A percentile compares a stretch with the other conserved stretches of the same genome.
Evolutionary conservation across 108 stramenopile species (phyloP).

Genomic region (Nitzschia sp.): DNA sequence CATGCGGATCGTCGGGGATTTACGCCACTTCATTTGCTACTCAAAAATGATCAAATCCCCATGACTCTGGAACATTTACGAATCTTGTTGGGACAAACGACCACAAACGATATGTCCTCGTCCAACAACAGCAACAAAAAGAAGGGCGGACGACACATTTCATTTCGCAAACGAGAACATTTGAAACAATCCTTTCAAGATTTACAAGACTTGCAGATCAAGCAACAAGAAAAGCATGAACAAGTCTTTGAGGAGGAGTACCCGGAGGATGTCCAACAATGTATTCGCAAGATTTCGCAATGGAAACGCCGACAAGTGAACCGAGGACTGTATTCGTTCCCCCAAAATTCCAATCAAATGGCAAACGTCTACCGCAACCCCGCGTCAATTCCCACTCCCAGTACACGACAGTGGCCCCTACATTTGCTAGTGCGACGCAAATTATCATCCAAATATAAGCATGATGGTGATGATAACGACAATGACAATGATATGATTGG

Average conservation of each 20-base stretch:
- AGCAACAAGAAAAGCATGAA: conserved; percentile 24
- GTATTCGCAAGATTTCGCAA: conserved; percentile 26
- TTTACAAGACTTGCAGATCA: conserved; percentile 17
- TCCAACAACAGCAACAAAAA: neutral
- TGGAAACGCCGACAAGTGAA: conserved; percentile 41
- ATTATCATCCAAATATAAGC: neutral
- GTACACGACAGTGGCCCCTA: conserved; percentile 32
- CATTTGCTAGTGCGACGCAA: conserved; percentile 36
- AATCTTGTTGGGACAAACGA: conserved; percentile 42
- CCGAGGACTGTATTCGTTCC: neutral
- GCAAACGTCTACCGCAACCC: conserved; percentile 24
- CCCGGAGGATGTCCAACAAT: conserved; percentile 34
- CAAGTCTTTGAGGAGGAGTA: conserved; percentile 21
- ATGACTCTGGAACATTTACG: conserved; percentile 37
- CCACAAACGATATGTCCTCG: neutral
- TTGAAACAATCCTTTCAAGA: conserved; percentile 35
- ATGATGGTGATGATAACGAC: no score
- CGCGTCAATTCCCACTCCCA: conserved; percentile 36
- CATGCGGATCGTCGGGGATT: conserved; percentile 43
- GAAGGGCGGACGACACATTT: neutral
- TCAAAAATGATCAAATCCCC: conserved; percentile 32
- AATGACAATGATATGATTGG: neutral
- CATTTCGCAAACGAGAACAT: conserved; percentile 44
- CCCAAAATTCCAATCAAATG: neutral
- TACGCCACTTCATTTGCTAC: conserved; percentile 45